phyloP scores from a whole-genome alignment of 2,329 filamentous ascomycete species.

The Pseudocercospora vitis region DNA sequence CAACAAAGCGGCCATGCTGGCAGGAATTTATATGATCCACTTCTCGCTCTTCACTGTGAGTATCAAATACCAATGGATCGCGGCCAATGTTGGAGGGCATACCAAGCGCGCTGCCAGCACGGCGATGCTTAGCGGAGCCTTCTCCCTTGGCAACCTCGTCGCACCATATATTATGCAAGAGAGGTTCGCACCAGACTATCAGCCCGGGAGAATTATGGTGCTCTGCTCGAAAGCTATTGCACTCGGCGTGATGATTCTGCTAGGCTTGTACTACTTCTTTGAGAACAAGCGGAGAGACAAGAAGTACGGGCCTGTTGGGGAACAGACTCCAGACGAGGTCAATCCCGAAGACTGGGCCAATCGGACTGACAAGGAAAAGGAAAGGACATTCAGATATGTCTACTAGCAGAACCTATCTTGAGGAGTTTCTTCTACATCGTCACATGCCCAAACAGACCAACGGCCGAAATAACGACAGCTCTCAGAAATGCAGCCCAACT shows the following conservation, averaged over 20 bases:
- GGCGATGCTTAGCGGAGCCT: conserved; percentile 47
- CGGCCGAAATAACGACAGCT: conserved; percentile 6
- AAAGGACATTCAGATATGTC: conserved; percentile 19
- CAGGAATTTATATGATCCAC: conserved; percentile 43
- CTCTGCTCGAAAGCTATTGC: conserved; percentile 37
- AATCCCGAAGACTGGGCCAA: conserved; percentile 19
- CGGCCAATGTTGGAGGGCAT: conserved; percentile 64
- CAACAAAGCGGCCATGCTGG: conserved; percentile 47
- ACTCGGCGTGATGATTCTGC: conserved; percentile 42
- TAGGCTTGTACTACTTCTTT: conserved; percentile 44
- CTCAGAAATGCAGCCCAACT: neutral
- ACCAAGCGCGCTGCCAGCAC: conserved; percentile 62
- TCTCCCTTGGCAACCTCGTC: conserved; percentile 44
- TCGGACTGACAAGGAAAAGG: conserved; percentile 17
- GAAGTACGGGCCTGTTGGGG: conserved; percentile 12
- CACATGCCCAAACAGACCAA: neutral
- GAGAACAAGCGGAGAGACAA: conserved; percentile 21
- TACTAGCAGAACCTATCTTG: neutral
- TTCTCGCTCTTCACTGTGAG: conserved; percentile 32
- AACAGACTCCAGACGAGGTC: neutral
- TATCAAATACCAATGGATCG: conserved; percentile 35
- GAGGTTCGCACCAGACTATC: conserved; percentile 40
- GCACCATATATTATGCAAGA: conserved; percentile 43
- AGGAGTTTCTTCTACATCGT: too few species aligned
- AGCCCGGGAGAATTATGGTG: conserved; percentile 46